These are phyloP conservation scores for Leccinum ochraceum DNA, from an alignment of 768 basidiomycete species.

Conservation along the genomic window DNA sequence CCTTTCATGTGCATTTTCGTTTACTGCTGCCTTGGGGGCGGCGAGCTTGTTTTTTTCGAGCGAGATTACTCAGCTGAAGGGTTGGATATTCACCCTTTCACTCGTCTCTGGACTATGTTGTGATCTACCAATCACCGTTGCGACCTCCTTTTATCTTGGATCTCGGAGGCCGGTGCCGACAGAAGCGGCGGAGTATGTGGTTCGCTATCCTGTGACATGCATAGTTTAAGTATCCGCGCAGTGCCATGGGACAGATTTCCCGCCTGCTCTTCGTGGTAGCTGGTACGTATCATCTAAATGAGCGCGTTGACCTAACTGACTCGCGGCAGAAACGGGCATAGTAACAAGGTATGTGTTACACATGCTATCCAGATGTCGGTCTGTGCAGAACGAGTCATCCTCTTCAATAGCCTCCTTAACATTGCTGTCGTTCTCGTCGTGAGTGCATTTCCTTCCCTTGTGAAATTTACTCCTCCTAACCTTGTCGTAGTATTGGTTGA, in stretches of 20 bases:
- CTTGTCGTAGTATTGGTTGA: slow-evolving; percentile 19
- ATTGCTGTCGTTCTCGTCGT: slow-evolving; percentile 12
- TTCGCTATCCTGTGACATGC: background rate
- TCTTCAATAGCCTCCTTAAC: slow-evolving; percentile 11
- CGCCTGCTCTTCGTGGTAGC: slow-evolving; percentile 8
- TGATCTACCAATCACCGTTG: slow-evolving; percentile 17
- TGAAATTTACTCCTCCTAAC: background rate
- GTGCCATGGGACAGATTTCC: slow-evolving; percentile 1
- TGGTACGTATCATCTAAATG: slow-evolving; percentile 13
- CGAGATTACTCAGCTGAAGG: slow-evolving; percentile 1
- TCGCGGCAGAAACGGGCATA: slow-evolving; percentile 16
- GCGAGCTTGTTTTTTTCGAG: slow-evolving; percentile 20
- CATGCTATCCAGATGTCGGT: background rate
- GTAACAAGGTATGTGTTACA: slow-evolving; percentile 12
- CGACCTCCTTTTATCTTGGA: slow-evolving; percentile 12
- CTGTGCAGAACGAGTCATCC: background rate
- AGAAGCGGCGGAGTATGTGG: slow-evolving; percentile 11
- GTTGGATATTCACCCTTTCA: slow-evolving; percentile 23
- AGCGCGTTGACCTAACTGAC: slow-evolving; percentile 3
- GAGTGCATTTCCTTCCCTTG: background rate
- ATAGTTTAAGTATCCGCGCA: background rate
- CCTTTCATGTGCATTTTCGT: slow-evolving; percentile 19
- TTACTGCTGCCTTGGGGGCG: slow-evolving; percentile 24
- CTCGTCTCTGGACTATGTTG: slow-evolving; percentile 19
- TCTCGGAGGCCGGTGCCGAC: background rate